Evolutionary conservation across 2,329 filamentous ascomycete species (phyloP), one percentile per base, ranked within the genome.

Genomic region (Sclerotinia sclerotiorum): DNA sequence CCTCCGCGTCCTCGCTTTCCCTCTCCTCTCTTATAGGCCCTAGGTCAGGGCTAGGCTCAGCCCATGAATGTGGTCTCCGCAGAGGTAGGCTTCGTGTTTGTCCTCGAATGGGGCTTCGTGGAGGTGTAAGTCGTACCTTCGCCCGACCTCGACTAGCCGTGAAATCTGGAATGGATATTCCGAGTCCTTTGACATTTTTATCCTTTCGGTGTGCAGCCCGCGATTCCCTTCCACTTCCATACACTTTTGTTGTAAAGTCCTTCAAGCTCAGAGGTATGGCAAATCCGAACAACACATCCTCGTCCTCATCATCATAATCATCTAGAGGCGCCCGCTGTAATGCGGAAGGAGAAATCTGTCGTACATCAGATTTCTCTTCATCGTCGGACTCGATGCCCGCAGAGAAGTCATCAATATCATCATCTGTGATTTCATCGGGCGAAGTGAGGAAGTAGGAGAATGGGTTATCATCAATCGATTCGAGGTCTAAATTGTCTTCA

Each of bases 381-480:
- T 73, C 68, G 6, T 73, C 69, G 5, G 73, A 72, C 68, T 78
- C 76, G 62, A 78, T 78, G 5, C 77, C 77, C 10, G 76, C 77
- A 15, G 73, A 74, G 4, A 78, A 73, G 44, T 78, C 76, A 42
- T 75, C 73, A 29, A 75, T 71, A 42, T 76, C 73, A n/a, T 73
- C 70, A 44, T 71, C 70, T 11, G 74, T 74, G 44, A 73, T 44
- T 29, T 77, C 74, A 21, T 75, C 75, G n/a, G 74, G 73, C 0
- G 72, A 72, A 15, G 76, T 73, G 56, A 78, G 76, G 67, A 78
- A 78, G 72, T 74, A 78, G 10, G 76, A 73, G 55, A 78, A 76
- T 5, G 77, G 77, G 67, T 78, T 73, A 13, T 75, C 75, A 55
- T 78, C 77, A 42, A 78, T 77, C 3, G 63, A 57, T n/a, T 73